Base-by-base conservation (phyloP, 2,329 filamentous ascomycete species). In the Fusarium sp. region DNA sequence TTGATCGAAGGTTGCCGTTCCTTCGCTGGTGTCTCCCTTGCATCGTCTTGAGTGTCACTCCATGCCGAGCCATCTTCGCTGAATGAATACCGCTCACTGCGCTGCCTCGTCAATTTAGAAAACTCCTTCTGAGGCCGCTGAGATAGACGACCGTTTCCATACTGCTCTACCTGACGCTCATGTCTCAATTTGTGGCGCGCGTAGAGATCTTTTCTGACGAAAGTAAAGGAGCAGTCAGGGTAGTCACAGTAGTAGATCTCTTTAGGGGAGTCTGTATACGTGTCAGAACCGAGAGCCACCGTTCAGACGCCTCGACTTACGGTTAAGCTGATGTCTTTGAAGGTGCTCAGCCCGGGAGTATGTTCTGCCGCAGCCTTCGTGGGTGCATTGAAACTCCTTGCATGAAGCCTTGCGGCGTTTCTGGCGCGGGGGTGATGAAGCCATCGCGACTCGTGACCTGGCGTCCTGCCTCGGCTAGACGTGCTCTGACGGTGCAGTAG, bases 391-490 rank as follows among this genome's bases (percentile, higher is more conserved):
- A 22, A 71, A 71, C 61, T 71, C 69, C 53, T 71, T 71, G 66
- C 69, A 71, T 9, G 69, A 70, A 29, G 69, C 59, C 61, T 71
- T 71, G 69, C 69, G 69, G 64, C 69, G 69, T 70, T 71, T 71
- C 65, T 71, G 69, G 31, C 69, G 69, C 61, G 65, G 65, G 53
- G 69, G 69, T 42, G 69, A 70, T 58, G 69, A 71, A 61, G 61
- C 58, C 69, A 71, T 71, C 42, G 61, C 59, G 61, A 52, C 63
- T 51, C 43, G 58, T 42, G 50, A 64, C 40, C n/a, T 41, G 34
- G 32, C 39, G 40, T 22, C 15, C n/a, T 32, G 36, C 52, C 61
- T 58, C 52, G 48, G 61, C 41, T 61, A 32, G 41, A 48, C 22
- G 45, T 53, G 35, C 25, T 48, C 41, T 44, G 25, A 41, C 12